Evolutionary conservation across 805 yeast genomes (phyloP).

Genomic region (Isabelozyma pseudorhagii): DNA sequence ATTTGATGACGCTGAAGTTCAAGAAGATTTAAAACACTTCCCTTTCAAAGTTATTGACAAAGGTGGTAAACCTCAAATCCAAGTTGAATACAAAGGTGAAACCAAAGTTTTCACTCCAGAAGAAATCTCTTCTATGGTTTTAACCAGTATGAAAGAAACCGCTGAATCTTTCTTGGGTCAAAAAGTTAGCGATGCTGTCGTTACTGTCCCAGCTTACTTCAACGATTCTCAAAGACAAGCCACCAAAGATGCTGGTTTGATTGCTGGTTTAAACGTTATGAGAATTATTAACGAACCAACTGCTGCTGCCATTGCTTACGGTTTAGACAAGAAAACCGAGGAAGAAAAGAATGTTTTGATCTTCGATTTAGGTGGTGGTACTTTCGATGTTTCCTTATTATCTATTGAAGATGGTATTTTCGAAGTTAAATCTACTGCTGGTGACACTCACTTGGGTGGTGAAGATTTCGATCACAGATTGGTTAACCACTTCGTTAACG

Average conservation of each 20-base stretch:
- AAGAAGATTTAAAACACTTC: constrained; percentile 57
- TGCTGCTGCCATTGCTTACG: constrained; percentile 69
- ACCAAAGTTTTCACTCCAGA: constrained; percentile 86
- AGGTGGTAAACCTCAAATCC: constrained; percentile 81
- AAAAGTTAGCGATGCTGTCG: constrained; percentile 77
- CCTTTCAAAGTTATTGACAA: constrained; percentile 75
- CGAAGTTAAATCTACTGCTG: constrained; percentile 49
- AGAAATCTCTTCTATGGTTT: constrained; percentile 89
- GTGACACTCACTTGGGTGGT: constrained; percentile 73
- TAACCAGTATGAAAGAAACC: constrained; percentile 61
- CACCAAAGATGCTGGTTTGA: constrained; percentile 72
- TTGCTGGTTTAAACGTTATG: constrained; percentile 72
- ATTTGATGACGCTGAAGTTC: constrained; percentile 66
- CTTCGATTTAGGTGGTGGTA: constrained; percentile 51
- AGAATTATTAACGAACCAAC: constrained; percentile 83
- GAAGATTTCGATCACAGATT: constrained; percentile 97
- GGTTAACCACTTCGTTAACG: constrained; percentile 88
- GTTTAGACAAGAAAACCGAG: constrained; percentile 45
- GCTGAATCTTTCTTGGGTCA: constrained; percentile 85
- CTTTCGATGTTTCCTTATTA: constrained; percentile 45
- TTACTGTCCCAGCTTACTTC: constrained; percentile 83
- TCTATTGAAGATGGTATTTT: constrained; percentile 48
- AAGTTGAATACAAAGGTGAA: constrained; percentile 88
- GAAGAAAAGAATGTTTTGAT: constrained; percentile 58
- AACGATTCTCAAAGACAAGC: constrained; percentile 79